These are phyloP conservation scores for Colletotrichum liaoningense DNA, from an alignment of 2,329 filamentous ascomycete genomes.

Conservation along the genomic window DNA sequence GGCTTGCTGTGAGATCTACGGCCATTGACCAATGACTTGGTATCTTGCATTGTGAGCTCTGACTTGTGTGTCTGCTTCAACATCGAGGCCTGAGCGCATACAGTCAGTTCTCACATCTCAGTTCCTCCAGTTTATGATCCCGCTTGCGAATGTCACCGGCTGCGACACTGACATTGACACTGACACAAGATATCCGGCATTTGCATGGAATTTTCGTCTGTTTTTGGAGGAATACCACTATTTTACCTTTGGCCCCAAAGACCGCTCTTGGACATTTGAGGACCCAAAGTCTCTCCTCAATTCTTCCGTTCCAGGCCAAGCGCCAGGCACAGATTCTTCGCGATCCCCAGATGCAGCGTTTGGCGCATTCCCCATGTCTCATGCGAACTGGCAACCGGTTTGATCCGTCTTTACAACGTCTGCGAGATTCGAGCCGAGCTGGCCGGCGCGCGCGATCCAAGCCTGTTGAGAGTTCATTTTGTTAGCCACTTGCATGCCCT, in stretches of 20 bases:
- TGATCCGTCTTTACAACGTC: constrained; percentile 44
- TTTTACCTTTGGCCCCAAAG: background rate
- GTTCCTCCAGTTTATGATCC: too few species aligned
- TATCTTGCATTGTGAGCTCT: background rate
- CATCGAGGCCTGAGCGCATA: background rate
- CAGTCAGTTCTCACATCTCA: background rate
- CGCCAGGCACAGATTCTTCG: constrained; percentile 24
- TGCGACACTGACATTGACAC: background rate
- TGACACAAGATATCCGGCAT: background rate
- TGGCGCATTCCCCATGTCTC: constrained; percentile 6
- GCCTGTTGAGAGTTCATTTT: constrained; percentile 21
- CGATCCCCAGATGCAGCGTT: background rate
- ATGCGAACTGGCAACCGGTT: constrained; percentile 40
- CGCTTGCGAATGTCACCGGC: background rate
- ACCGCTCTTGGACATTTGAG: background rate
- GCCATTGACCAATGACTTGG: constrained; percentile 23
- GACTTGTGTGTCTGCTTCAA: background rate
- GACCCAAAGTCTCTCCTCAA: background rate
- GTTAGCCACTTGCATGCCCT: background rate
- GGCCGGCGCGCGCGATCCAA: constrained; percentile 42
- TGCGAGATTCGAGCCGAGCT: constrained; percentile 40
- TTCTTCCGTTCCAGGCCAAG: constrained; percentile 1
- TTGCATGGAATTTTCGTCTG: background rate
- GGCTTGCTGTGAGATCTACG: background rate
- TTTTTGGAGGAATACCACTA: background rate